A percentile compares a stretch with the other conserved stretches of the same genome.
Evolutionary conservation across 305 asterid species (phyloP).

Genomic region (Andrographis paniculata): DNA sequence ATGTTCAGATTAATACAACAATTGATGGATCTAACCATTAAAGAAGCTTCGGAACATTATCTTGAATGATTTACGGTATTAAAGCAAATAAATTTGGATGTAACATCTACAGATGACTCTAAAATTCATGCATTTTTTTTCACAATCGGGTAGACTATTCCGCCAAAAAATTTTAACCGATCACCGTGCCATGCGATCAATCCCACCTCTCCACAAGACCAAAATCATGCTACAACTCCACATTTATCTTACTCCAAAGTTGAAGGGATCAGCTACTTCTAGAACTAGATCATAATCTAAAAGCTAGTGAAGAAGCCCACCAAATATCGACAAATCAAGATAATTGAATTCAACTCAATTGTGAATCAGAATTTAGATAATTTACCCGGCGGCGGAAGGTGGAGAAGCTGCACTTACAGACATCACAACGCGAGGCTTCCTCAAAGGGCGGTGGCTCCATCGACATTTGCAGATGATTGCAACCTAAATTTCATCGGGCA

Average conservation of each 20-base stretch:
- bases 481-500: neutral
- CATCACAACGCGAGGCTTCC: constrained; percentile 6
- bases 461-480: neutral
- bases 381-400: constrained; percentile 5
- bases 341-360: neutral
- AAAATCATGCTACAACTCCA: no score
- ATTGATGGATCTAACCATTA: no score
- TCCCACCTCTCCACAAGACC: no score
- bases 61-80: no score
- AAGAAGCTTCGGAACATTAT: no score
- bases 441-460: constrained; percentile 3
- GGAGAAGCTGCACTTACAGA: constrained; percentile 4
- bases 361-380: neutral
- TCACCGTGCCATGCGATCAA: neutral
- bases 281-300: neutral
- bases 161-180: neutral
- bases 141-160: neutral
- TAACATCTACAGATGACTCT: no score
- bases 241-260: neutral
- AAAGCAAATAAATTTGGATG: no score
- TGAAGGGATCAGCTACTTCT: neutral
- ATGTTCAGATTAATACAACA: neutral
- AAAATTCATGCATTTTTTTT: no score
- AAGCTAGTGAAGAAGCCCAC: neutral
- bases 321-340: no score